Percentiles rank a stretch among this genome's conserved stretches.
These are phyloP conservation scores for Lachnellula hyalina DNA, from an alignment of 2,329 filamentous ascomycete species.

Conservation along the genomic window DNA sequence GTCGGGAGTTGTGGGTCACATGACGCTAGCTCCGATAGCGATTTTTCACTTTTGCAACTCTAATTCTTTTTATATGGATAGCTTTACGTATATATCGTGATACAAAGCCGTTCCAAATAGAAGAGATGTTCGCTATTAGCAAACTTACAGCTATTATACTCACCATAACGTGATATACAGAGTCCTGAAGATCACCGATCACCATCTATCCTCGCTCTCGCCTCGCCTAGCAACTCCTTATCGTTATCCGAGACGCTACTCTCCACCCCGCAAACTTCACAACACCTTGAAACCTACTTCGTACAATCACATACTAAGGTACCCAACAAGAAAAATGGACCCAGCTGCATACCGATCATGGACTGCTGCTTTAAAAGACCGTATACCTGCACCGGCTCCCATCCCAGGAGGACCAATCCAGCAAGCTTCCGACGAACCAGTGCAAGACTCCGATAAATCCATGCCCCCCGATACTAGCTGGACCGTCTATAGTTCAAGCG, in stretches of 20 bases:
- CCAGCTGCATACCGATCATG: constrained; percentile 4
- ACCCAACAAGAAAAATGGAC: constrained; percentile 1
- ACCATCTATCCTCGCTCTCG: not conserved
- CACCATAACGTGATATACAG: not conserved
- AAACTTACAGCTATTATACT: not conserved
- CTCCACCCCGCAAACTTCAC: not conserved
- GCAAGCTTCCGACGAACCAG: not conserved
- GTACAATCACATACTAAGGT: not conserved
- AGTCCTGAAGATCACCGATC: not conserved
- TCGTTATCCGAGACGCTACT: not conserved
- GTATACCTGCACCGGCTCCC: not conserved
- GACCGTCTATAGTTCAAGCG: no score
- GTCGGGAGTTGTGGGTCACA: no score
- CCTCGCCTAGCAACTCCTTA: not conserved
- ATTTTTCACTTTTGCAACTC: no score
- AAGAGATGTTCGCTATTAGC: not conserved
- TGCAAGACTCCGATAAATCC: not conserved
- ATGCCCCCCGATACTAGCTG: constrained; percentile 1
- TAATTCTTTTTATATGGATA: no score
- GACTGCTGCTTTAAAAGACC: not conserved
- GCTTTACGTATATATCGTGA: no score
- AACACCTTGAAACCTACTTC: not conserved
- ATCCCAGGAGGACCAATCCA: not conserved
- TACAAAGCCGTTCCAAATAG: no score
- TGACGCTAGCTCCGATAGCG: no score